Evolutionary conservation across 768 basidiomycete species (phyloP), one percentile per base, ranked within the genome.

Genomic region (Mycena floridula): DNA sequence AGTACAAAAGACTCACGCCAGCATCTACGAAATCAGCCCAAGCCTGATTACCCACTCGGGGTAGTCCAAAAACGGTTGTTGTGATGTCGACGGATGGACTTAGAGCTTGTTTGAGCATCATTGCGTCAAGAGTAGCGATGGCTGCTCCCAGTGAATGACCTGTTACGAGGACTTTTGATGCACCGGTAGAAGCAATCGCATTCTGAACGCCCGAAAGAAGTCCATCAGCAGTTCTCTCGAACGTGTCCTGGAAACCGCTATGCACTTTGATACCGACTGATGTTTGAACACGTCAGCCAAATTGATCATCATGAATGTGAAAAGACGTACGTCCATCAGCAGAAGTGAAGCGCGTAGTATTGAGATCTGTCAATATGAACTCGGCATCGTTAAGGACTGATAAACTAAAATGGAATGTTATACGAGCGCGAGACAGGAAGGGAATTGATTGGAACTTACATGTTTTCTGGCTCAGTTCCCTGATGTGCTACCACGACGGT

Each of bases 111-210:
- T 57, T 60, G 40, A 76, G 60, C 57, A 70, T 59, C 35, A 68
- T 54, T 11, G 66, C 67, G 50, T 73, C 72, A 47, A 76, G 61
- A 25, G 63, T 59, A n/a, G 72, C 68, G 30, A 76, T 59, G 3
- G 73, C 73, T 8, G 68, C 73, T 25, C 72, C 66, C n/a, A 69
- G 61, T 32, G 64, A 64, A 47, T 72, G 71, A 1, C 72, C 71
- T 8, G 68, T 62, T 15, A 69, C 57, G 22, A 61, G 35, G 27
- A 73, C 60, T 15, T 66, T 68, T 37, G 48, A 61, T 11, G 53
- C 54, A 7, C 50, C 58, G 18, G 43, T 64, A 16, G 43, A 57
- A n/a, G 49, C 47, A 18, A 71, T 54, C 8, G 54, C 62, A 22
- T 51, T 40, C 38, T 57, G 50, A 4, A 69, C 64, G 8, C 59